These are phyloP conservation scores for Talaromyces stipitatus DNA, from an alignment of 495 filamentous ascomycete genomes.

Conservation along the genomic window DNA sequence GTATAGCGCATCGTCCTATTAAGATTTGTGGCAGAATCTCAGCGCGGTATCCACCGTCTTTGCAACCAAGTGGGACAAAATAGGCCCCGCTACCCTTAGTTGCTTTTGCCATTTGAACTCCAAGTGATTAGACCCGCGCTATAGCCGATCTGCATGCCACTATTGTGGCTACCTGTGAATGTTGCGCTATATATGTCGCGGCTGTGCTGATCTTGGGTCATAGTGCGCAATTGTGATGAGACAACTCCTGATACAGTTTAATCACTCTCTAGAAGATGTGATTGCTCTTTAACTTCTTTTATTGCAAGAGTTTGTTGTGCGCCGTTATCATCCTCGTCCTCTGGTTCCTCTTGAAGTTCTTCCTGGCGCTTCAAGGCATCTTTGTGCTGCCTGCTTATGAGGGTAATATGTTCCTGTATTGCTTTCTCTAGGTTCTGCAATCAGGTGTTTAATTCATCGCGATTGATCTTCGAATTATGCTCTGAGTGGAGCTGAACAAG, in stretches of 20 bases:
- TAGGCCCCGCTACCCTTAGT: too few species aligned
- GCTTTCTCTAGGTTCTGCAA: slow-evolving; percentile 4
- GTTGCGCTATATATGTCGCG: not conserved
- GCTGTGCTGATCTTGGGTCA: not conserved
- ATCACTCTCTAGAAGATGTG: slow-evolving; percentile 4
- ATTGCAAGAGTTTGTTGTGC: slow-evolving; percentile 2
- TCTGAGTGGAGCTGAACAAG: slow-evolving; percentile 5
- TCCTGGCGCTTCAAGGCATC: slow-evolving; percentile 5
- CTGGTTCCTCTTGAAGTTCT: slow-evolving; percentile 6
- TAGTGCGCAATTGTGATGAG: slow-evolving; percentile 2
- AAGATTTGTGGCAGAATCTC: too few species aligned
- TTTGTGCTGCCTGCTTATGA: not conserved
- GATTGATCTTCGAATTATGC: not conserved
- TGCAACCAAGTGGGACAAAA: too few species aligned
- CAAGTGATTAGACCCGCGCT: not conserved
- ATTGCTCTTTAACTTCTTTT: slow-evolving; percentile 5
- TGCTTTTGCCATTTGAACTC: slow-evolving; percentile 2
- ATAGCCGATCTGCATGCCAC: slow-evolving; percentile 2
- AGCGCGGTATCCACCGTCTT: too few species aligned
- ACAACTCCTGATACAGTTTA: slow-evolving; percentile 2
- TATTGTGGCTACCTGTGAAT: slow-evolving; percentile 2
- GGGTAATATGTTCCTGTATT: slow-evolving; percentile 4
- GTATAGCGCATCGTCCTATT: too few species aligned
- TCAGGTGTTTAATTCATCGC: not conserved
- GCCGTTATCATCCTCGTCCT: slow-evolving; percentile 6